Evolutionary conservation across 208 protist species (phyloP).

Genomic region (Trypanosoma congolense): DNA sequence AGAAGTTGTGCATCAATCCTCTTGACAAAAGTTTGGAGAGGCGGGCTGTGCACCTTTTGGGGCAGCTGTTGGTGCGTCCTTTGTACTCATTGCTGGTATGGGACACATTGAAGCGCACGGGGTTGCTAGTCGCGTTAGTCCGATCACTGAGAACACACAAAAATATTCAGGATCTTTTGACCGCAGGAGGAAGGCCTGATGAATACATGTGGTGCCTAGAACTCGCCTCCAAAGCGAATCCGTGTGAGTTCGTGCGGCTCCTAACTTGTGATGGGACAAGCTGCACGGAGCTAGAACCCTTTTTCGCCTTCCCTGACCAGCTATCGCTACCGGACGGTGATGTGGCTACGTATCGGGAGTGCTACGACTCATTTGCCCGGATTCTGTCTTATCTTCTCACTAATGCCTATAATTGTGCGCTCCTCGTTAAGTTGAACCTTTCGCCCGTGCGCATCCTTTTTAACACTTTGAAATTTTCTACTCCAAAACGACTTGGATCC

Average conservation of each 20-base stretch:
- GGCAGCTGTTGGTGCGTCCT: conserved; percentile 5
- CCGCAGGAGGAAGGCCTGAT: background rate
- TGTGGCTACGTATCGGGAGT: background rate
- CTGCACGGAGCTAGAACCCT: conserved; percentile 6
- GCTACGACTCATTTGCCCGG: conserved; percentile 15
- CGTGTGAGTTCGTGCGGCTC: conserved; percentile 10
- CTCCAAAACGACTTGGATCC: conserved; percentile 4
- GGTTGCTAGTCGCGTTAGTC: conserved; percentile 11
- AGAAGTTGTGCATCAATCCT: conserved; percentile 4
- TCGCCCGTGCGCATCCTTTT: conserved; percentile 21
- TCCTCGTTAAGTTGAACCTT: conserved; percentile 5
- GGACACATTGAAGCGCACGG: conserved; percentile 10
- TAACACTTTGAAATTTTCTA: conserved; percentile 3
- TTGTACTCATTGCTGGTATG: conserved; percentile 5
- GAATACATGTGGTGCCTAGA: conserved; percentile 24
- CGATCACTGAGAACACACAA: conserved; percentile 9
- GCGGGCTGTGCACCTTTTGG: conserved; percentile 9
- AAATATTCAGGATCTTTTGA: conserved; percentile 5
- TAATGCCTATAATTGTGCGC: conserved; percentile 16
- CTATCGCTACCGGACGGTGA: conserved; percentile 13
- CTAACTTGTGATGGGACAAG: conserved; percentile 1
- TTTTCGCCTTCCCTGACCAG: conserved; percentile 12
- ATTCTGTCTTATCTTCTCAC: conserved; percentile 18
- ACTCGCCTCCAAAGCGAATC: conserved; percentile 17
- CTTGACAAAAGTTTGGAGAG: conserved; percentile 10